These are phyloP conservation scores for Saturnispora gosingensis DNA, from an alignment of 805 yeast genomes.

Conservation along the genomic window DNA sequence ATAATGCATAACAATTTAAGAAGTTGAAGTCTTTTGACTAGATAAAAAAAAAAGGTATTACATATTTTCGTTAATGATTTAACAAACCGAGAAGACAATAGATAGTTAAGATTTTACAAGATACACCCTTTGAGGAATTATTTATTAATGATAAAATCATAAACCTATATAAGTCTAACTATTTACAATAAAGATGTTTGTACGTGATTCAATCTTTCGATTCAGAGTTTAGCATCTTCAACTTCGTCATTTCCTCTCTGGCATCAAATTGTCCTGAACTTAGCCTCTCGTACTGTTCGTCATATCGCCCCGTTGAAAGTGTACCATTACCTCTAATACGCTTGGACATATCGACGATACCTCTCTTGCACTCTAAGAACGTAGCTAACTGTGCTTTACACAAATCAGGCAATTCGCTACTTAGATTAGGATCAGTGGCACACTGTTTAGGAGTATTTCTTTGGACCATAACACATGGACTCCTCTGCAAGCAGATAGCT, in stretches of 20 bases:
- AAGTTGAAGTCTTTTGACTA: not conserved
- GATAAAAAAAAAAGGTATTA: not conserved
- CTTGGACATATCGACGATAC: constrained; percentile 84
- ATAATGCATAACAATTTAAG: not conserved
- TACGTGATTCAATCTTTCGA: not conserved
- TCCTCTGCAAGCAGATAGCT: constrained; percentile 89
- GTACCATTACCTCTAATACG: constrained; percentile 93
- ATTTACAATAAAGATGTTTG: not conserved
- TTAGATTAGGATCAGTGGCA: constrained; percentile 67
- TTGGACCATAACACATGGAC: constrained; percentile 90
- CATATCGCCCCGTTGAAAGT: constrained; percentile 84
- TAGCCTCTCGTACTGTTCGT: constrained; percentile 73
- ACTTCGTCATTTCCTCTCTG: constrained; percentile 65
- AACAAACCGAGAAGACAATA: not conserved
- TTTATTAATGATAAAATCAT: not conserved
- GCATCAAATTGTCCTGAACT: constrained; percentile 79
- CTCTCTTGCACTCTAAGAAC: constrained; percentile 83
- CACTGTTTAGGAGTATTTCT: constrained; percentile 87
- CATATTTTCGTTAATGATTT: not conserved
- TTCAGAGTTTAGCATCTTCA: constrained; percentile 49
- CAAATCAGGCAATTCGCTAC: constrained; percentile 72
- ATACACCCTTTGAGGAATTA: too few relatives aligned
- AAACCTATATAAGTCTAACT: not conserved
- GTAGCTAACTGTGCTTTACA: constrained; percentile 80
- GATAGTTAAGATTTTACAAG: too few relatives aligned